A percentile compares a stretch with the other conserved stretches of the same genome.
phyloP scores from a whole-genome alignment of 495 filamentous ascomycete genomes.

The Niebla homalea region DNA sequence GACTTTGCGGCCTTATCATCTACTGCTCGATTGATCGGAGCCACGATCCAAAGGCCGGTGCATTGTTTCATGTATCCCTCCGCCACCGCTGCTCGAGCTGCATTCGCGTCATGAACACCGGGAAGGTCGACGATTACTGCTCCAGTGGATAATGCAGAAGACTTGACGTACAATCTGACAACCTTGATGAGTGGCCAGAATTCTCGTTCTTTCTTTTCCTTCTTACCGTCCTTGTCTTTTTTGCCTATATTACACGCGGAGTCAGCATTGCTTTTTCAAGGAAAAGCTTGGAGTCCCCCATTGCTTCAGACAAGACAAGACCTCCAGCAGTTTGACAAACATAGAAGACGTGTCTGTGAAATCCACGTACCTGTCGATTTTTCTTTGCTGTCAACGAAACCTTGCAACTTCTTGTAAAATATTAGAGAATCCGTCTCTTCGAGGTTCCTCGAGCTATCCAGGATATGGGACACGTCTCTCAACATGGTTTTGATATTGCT shows the following conservation, averaged over 20 bases:
- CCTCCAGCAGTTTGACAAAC: too few species aligned
- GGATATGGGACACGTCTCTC: constrained; percentile 24
- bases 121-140: constrained; percentile 38
- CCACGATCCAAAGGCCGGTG: constrained; percentile 44
- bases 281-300: too few species aligned
- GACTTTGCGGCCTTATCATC: constrained; percentile 51
- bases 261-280: too few species aligned
- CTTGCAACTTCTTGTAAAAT: constrained; percentile 35
- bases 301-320: too few species aligned
- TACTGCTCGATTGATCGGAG: constrained; percentile 34
- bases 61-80: constrained; percentile 46
- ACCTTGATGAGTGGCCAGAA: constrained; percentile 58
- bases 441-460: constrained; percentile 36
- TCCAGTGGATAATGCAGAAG: constrained; percentile 43
- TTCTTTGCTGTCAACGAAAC: constrained; percentile 40
- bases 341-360: too few species aligned
- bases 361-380: constrained; percentile 26
- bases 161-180: constrained; percentile 44
- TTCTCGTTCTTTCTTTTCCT: constrained; percentile 29
- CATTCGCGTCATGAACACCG: constrained; percentile 44
- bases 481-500: constrained; percentile 28
- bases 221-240: constrained; percentile 21
- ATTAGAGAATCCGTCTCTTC: constrained; percentile 20
- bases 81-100: constrained; percentile 47
- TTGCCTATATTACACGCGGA: too few species aligned